A percentile compares a stretch with the other conserved stretches of the same genome.
Conservation (phyloP, 73 alveolate genomes). For the Tetrahymena malaccensis region DNA sequence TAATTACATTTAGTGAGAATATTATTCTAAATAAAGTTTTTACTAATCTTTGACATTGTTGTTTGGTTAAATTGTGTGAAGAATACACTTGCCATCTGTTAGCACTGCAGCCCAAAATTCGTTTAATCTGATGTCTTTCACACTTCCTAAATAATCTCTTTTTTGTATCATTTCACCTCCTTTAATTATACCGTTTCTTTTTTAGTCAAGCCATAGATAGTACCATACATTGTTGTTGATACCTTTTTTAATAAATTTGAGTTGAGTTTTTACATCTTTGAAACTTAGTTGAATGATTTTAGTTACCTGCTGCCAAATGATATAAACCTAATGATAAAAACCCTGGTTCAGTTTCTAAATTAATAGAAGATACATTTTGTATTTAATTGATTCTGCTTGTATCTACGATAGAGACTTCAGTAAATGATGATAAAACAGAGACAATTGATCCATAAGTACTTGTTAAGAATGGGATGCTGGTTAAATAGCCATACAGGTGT, state of each 20-base stretch:
- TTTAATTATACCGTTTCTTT: constrained; percentile 14
- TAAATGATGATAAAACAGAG: constrained; percentile 59
- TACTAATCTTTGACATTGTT: constrained; percentile 2
- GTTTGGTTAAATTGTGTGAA: constrained; percentile 71
- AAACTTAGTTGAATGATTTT: not conserved
- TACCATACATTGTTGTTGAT: constrained; percentile 77
- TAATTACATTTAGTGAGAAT: not conserved
- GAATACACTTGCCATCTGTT: constrained; percentile 75
- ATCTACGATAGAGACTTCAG: constrained; percentile 56
- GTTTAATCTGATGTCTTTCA: constrained; percentile 71
- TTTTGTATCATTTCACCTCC: constrained; percentile 42
- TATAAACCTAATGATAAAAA: constrained; percentile 57
- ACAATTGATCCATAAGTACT: constrained; percentile 47
- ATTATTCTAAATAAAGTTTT: not conserved
- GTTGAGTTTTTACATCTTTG: not conserved
- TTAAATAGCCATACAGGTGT: constrained; percentile 59
- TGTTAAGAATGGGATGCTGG: constrained; percentile 65
- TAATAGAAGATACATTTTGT: constrained; percentile 23
- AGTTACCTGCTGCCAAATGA: constrained; percentile 62
- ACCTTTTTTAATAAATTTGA: constrained; percentile 9
- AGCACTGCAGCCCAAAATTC: constrained; percentile 85
- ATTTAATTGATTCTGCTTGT: constrained; percentile 43
- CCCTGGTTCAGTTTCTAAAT: constrained; percentile 65
- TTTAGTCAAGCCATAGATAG: constrained; percentile 63
- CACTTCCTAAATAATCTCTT: constrained; percentile 81